A percentile compares a stretch with the other conserved stretches of the same genome.
These are phyloP conservation scores for Erucastrum elatum DNA, from an alignment of 345 rosid genomes.

Conservation along the genomic window DNA sequence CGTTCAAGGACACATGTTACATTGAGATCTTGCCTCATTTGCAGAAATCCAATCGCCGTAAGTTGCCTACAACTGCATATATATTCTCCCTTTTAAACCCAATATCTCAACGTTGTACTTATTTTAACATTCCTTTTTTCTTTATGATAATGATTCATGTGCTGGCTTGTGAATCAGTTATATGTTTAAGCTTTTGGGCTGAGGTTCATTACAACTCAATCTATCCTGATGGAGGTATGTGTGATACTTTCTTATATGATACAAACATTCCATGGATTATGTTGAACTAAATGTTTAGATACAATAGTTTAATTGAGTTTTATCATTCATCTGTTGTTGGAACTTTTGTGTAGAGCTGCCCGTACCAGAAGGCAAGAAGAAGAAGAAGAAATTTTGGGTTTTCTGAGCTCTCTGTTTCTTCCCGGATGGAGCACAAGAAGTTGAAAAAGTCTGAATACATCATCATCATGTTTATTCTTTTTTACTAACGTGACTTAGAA, in stretches of 20 bases:
- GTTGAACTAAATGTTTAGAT: not conserved
- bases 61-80: conserved; percentile 14
- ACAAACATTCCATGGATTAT: not conserved
- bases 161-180: conserved; percentile 49
- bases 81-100: too few relatives aligned
- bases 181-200: conserved; percentile 94
- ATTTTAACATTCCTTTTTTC: too few relatives aligned
- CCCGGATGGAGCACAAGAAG: not conserved
- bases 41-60: conserved; percentile 74
- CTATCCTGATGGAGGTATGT: conserved; percentile 83
- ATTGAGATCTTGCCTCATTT: conserved; percentile 77
- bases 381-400: conserved; percentile 43
- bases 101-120: too few relatives aligned
- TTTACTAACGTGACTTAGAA: conserved; percentile 34
- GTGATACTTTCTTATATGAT: not conserved
- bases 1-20: conserved; percentile 90
- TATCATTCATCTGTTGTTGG: not conserved
- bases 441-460: not conserved
- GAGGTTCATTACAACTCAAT: conserved; percentile 98
- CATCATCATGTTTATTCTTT: conserved; percentile 25
- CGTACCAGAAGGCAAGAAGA: conserved; percentile 34
- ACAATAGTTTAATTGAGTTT: not conserved
- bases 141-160: not conserved
- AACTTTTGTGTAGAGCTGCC: conserved; percentile 33
- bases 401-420: conserved; percentile 28